Conservation (phyloP, 2,329 filamentous ascomycete genomes). For the Trichoderma sp. region DNA sequence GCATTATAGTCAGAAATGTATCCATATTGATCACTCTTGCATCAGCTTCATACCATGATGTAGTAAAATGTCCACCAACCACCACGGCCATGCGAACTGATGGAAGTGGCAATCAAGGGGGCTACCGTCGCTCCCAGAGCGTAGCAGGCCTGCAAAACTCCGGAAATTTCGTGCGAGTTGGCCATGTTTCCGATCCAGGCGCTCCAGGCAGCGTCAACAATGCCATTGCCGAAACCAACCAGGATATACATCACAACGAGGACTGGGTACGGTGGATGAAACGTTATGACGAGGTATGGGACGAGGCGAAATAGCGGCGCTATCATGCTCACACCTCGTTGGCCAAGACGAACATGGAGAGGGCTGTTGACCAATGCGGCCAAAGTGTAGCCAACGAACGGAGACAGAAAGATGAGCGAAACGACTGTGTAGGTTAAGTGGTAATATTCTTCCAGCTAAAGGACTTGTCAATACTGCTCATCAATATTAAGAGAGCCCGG, state of each 20-base stretch:
- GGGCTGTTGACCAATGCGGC: slow-evolving; percentile 39
- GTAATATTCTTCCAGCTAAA: slow-evolving; percentile 36
- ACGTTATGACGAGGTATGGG: slow-evolving; percentile 60
- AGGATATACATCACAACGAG: slow-evolving; percentile 64
- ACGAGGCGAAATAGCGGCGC: slow-evolving; percentile 58
- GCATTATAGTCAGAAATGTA: slow-evolving; percentile 33
- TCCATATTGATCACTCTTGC: too few species aligned
- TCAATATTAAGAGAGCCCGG: neutral
- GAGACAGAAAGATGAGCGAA: slow-evolving; percentile 43
- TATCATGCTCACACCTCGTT: slow-evolving; percentile 59
- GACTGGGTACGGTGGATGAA: slow-evolving; percentile 66
- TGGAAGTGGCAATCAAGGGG: slow-evolving; percentile 67
- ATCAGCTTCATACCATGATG: slow-evolving; percentile 54
- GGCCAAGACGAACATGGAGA: slow-evolving; percentile 41
- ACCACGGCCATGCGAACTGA: slow-evolving; percentile 60
- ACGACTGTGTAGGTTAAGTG: slow-evolving; percentile 41
- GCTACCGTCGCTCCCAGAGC: slow-evolving; percentile 65
- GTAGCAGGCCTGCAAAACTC: slow-evolving; percentile 67
- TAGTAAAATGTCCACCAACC: slow-evolving; percentile 75
- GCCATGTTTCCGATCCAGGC: slow-evolving; percentile 53
- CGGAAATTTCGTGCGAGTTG: slow-evolving; percentile 64
- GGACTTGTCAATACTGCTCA: neutral
- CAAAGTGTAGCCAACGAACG: slow-evolving; percentile 42
- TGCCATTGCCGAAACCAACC: slow-evolving; percentile 68
- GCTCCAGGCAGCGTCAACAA: slow-evolving; percentile 57